Conservation (phyloP, 495 filamentous ascomycete genomes). For the Tuber aestivum region DNA sequence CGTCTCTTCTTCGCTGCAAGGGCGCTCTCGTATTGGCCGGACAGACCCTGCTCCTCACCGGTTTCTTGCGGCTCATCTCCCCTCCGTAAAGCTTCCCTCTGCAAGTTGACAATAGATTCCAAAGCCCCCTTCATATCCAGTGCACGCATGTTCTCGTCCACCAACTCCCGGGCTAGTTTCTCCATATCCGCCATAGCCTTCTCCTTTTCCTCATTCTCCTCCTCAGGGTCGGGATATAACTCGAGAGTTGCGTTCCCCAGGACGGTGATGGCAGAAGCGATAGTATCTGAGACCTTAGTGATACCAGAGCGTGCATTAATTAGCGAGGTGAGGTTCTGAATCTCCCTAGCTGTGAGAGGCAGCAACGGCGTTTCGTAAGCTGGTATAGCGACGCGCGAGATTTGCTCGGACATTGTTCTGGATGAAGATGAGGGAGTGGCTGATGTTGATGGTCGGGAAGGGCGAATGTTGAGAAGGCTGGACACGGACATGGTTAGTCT, state of each 20-base stretch:
- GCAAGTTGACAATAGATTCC: background rate
- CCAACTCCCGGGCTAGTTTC: slow-evolving; percentile 12
- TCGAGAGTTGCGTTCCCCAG: slow-evolving; percentile 19
- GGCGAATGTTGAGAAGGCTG: background rate
- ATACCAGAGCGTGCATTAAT: slow-evolving; percentile 16
- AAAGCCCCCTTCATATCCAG: slow-evolving; percentile 11
- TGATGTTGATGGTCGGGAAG: background rate
- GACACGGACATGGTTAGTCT: slow-evolving; percentile 1
- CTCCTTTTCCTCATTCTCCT: slow-evolving; percentile 20
- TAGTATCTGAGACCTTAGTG: slow-evolving; percentile 13
- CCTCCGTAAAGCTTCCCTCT: slow-evolving; percentile 6
- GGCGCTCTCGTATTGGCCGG: slow-evolving; percentile 4
- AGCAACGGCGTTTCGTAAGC: slow-evolving; percentile 35
- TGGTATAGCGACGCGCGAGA: slow-evolving; percentile 6
- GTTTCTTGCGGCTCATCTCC: slow-evolving; percentile 7
- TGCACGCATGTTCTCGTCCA: slow-evolving; percentile 11
- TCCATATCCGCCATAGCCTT: slow-evolving; percentile 28
- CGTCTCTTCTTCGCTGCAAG: slow-evolving; percentile 3
- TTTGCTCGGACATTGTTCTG: background rate
- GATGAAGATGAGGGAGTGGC: background rate
- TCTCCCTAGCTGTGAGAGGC: slow-evolving; percentile 18
- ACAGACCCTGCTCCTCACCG: slow-evolving; percentile 10
- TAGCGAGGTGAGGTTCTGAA: slow-evolving; percentile 9
- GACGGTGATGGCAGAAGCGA: slow-evolving; percentile 2
- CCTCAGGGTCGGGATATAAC: slow-evolving; percentile 21